Evolutionary conservation across 305 asterid species (phyloP), one percentile per base, ranked within the genome.

Genomic region (Caryopteris hybrid): DNA sequence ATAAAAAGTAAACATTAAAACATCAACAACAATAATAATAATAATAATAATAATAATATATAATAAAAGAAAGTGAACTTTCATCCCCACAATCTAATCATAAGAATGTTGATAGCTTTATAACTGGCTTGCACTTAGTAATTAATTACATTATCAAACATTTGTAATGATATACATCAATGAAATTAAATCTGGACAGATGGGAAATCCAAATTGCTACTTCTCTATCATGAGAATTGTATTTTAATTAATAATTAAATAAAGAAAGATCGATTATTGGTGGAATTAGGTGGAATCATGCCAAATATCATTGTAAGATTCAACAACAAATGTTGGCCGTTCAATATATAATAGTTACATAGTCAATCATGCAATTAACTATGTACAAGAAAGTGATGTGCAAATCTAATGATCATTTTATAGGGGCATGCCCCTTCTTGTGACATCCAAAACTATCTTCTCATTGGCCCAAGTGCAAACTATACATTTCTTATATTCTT

Each of bases 381-480:
- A 64, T 52, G 64, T 27, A 64, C 29, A 45, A 25, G 74, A 65
- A 69, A 73, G 69, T 36, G 71, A 78, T 22, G 9, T 64, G 42
- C 64, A 75, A 43, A 75, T 71, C 74, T 61, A 55, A 25, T 64
- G 45, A 54, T 50, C 64, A 31, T 46, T 60, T 51, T 41, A n/a
- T 56, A 64, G 68, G 31, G 63, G 73, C 70, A 64, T 31, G 31
- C 21, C 3, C 48, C 21, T 18, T 50, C 20, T 29, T 56, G 16
- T 52, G 51, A 8, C 63, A 58, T 72, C 71, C 36, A 53, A 46
- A 68, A 45, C 3, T 72, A 47, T 45, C 66, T 69, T 63, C 58
- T 34, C 59, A 79, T 72, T 69, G 83, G 74, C 36, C 73, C 64
- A 74, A 10, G 43, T 61, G 53, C 23, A 27, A 4, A 7, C 42